Evolutionary conservation across 345 rosid species (phyloP).

Genomic region (Cardamine occulta): DNA sequence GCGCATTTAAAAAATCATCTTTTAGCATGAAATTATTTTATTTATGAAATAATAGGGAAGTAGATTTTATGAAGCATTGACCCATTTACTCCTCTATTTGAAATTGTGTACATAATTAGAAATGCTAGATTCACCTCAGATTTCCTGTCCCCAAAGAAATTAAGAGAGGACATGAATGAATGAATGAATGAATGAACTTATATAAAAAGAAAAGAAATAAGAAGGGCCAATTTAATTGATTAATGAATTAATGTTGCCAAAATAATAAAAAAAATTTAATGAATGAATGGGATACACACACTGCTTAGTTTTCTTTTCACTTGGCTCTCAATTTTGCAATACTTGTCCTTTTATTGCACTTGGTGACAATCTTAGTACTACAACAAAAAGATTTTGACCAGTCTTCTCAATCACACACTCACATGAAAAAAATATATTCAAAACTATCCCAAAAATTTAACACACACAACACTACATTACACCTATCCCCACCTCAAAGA

Average conservation of each 20-base stretch:
- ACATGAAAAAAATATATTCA: slow-evolving; percentile 18
- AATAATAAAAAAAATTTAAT: not conserved
- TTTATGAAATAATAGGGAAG: not conserved
- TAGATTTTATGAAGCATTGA: slow-evolving; percentile 28
- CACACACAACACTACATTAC: slow-evolving; percentile 32
- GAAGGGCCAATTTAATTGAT: slow-evolving; percentile 8
- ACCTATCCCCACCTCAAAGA: slow-evolving; percentile 42
- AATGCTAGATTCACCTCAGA: slow-evolving; percentile 44
- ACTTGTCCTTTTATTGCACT: slow-evolving; percentile 48
- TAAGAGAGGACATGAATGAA: slow-evolving; percentile 39
- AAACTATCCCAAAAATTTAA: slow-evolving; percentile 26
- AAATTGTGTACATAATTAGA: slow-evolving; percentile 37
- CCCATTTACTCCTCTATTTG: slow-evolving; percentile 35
- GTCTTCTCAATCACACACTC: slow-evolving; percentile 47
- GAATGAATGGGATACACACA: slow-evolving; percentile 35
- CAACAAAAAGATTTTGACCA: slow-evolving; percentile 46
- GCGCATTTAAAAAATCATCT: not conserved
- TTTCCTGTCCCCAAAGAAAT: slow-evolving; percentile 42
- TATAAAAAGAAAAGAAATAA: not conserved
- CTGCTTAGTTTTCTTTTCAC: slow-evolving; percentile 27
- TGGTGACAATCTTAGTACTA: slow-evolving; percentile 52
- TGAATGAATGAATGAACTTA: slow-evolving; percentile 28
- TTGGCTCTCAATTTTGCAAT: slow-evolving; percentile 44
- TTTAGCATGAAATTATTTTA: not conserved
- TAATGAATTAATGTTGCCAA: slow-evolving; percentile 35